phyloP scores from a whole-genome alignment of 176 grass and related monocot species.

The Eleusine indica region DNA sequence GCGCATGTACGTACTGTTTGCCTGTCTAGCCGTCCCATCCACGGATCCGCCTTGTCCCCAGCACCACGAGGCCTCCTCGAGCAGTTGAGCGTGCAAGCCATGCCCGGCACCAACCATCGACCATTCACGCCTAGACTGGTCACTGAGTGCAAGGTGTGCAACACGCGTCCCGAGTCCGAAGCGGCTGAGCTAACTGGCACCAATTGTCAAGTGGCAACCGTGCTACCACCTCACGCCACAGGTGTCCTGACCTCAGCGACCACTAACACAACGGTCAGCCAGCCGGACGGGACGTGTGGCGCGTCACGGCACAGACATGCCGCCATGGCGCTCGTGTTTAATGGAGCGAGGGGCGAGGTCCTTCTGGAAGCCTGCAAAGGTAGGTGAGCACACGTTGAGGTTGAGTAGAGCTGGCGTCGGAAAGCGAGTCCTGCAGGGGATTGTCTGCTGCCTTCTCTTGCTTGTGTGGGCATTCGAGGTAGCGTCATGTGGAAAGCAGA shows the following conservation, averaged over 20 bases:
- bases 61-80: too few relatives aligned
- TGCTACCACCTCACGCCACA: not conserved
- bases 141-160: too few relatives aligned
- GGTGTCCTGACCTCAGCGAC: not conserved
- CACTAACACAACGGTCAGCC: not conserved
- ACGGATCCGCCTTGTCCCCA: not conserved
- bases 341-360: not conserved
- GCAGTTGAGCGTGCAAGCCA: too few relatives aligned
- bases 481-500: not conserved
- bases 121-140: too few relatives aligned
- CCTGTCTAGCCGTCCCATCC: not conserved
- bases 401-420: conserved; percentile 23
- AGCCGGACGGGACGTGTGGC: not conserved
- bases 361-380: conserved; percentile 29
- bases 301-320: not conserved
- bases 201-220: not conserved
- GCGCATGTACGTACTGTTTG: not conserved
- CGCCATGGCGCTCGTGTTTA: not conserved
- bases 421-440: not conserved
- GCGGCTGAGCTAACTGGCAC: not conserved
- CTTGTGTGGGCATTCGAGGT: not conserved
- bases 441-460: not conserved
- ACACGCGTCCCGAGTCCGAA: not conserved
- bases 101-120: too few relatives aligned
- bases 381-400: not conserved